Percentiles rank a stretch among this genome's conserved stretches.
Conservation (phyloP, 768 basidiomycete species). For the Clitopilus hobsonii region DNA sequence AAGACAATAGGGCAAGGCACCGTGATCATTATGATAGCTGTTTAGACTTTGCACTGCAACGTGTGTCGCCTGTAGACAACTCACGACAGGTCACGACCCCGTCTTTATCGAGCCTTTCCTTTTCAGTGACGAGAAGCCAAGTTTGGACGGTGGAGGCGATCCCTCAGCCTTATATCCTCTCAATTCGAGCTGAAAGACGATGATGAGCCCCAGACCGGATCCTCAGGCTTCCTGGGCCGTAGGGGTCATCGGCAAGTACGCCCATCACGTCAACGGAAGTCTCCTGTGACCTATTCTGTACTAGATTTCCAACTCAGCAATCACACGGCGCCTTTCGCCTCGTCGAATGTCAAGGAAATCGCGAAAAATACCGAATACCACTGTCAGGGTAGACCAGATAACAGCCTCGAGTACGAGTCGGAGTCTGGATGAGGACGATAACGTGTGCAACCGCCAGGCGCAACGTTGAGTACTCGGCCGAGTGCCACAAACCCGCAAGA, state of each 20-base stretch:
- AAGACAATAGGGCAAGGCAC: background rate
- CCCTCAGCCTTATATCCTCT: background rate
- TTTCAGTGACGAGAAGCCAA: background rate
- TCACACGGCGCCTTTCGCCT: background rate
- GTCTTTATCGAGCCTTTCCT: background rate
- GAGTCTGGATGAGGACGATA: background rate
- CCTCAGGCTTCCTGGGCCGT: background rate
- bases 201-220: background rate
- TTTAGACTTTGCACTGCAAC: slow-evolving; percentile 1
- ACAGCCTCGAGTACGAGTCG: background rate
- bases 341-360: background rate
- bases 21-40: background rate
- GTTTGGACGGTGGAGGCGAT: background rate
- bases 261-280: background rate
- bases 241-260: background rate
- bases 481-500: background rate
- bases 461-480: background rate
- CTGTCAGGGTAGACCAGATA: background rate
- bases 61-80: background rate
- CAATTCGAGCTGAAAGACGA: background rate
- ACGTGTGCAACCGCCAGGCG: background rate
- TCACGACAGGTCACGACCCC: background rate
- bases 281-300: background rate
- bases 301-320: background rate
- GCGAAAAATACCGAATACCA: background rate